These are phyloP conservation scores for Phytophthora fragariae DNA, from an alignment of 352 stramenopile genomes.

Conservation along the genomic window DNA sequence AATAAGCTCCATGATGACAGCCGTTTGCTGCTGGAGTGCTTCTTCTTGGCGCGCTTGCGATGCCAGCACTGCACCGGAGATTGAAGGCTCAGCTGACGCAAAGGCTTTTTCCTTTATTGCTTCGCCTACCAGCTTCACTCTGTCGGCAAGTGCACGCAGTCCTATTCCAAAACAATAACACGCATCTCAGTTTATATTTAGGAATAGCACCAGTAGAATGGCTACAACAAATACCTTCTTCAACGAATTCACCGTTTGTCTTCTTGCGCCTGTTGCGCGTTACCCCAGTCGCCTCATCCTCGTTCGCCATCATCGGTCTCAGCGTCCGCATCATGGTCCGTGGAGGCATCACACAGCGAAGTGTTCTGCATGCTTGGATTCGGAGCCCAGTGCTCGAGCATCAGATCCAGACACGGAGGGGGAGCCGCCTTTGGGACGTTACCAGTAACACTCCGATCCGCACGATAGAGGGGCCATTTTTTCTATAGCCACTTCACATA, in stretches of 20 bases:
- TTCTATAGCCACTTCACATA: too few relatives aligned
- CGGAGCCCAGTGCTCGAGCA: conserved; percentile 11
- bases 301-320: not conserved
- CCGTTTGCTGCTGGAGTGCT: conserved; percentile 1
- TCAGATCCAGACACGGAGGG: conserved; percentile 4
- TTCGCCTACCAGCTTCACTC: not conserved
- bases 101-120: conserved; percentile 6
- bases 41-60: conserved; percentile 7
- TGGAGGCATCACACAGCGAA: not conserved
- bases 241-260: conserved; percentile 14
- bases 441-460: not conserved
- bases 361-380: conserved; percentile 6
- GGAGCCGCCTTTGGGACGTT: not conserved
- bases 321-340: not conserved
- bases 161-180: conserved; percentile 1
- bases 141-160: conserved; percentile 1
- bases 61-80: not conserved
- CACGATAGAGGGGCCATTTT: too few relatives aligned
- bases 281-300: too few relatives aligned
- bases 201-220: too few relatives aligned
- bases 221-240: conserved; percentile 1
- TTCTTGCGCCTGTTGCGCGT: conserved; percentile 16
- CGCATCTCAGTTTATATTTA: not conserved
- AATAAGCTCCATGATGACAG: conserved; percentile 7
- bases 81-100: not conserved